Conservation (phyloP, 495 filamentous ascomycete species). For the Lepidopterella palustris region DNA sequence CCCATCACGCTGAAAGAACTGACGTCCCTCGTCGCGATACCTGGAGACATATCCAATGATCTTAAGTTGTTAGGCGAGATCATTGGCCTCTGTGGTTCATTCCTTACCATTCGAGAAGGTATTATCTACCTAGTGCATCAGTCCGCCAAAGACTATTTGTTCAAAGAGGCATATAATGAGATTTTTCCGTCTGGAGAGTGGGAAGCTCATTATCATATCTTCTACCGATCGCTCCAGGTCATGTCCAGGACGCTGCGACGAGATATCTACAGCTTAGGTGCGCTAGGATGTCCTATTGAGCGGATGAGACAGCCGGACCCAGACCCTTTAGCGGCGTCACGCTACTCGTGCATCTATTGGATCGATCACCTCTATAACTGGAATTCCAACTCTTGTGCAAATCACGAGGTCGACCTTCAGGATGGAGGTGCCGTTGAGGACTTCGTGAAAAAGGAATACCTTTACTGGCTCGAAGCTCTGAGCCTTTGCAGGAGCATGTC, state of each 20-base stretch:
- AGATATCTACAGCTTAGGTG: slow-evolving; percentile 28
- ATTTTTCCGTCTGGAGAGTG: slow-evolving; percentile 16
- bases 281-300: not conserved
- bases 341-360: slow-evolving; percentile 9
- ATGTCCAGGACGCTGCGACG: slow-evolving; percentile 29
- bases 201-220: slow-evolving; percentile 17
- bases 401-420: not conserved
- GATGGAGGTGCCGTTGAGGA: slow-evolving; percentile 10
- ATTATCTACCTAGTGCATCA: slow-evolving; percentile 3
- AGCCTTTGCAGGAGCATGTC: slow-evolving; percentile 29
- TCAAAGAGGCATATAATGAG: slow-evolving; percentile 3
- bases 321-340: not conserved
- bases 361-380: slow-evolving; percentile 3
- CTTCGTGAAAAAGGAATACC: slow-evolving; percentile 31
- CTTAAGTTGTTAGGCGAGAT: not conserved
- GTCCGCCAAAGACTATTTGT: too few species aligned
- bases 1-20: not conserved
- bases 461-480: slow-evolving; percentile 40
- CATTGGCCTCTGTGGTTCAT: not conserved
- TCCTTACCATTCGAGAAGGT: not conserved
- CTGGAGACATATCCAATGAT: not conserved
- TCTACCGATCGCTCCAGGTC: slow-evolving; percentile 28
- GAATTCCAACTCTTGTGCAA: not conserved
- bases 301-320: slow-evolving; percentile 1
- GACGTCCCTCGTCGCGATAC: not conserved